phyloP scores from a whole-genome alignment of 78 protist genomes.

The Capsaspora owczarzaki region DNA sequence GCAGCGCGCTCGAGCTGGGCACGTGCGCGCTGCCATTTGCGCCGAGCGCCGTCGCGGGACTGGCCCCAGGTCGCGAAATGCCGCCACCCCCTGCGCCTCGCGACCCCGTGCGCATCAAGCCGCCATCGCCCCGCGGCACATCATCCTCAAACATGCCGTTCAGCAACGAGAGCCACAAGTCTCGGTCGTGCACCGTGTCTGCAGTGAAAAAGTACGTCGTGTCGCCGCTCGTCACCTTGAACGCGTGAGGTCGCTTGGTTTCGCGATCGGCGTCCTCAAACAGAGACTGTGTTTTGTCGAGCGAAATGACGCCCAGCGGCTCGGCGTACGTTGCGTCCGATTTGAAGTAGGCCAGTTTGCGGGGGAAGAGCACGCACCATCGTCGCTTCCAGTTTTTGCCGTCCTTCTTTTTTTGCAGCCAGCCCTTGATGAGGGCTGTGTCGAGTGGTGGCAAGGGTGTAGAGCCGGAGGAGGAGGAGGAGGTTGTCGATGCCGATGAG shows the following conservation, averaged over 20 bases:
- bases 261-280: not conserved
- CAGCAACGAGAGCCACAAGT: not conserved
- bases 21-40: not conserved
- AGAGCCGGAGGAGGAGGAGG: too few species aligned
- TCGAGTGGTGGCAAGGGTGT: too few species aligned
- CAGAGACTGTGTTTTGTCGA: not conserved
- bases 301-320: not conserved
- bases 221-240: not conserved
- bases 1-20: too few species aligned
- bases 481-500: too few species aligned
- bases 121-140: not conserved
- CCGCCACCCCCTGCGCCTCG: too few species aligned
- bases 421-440: too few species aligned
- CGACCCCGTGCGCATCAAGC: too few species aligned
- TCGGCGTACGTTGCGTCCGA: not conserved
- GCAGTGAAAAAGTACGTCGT: not conserved
- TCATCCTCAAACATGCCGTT: not conserved
- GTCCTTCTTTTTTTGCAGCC: not conserved
- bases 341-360: not conserved
- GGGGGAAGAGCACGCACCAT: not conserved
- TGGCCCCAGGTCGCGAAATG: too few species aligned
- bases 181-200: not conserved
- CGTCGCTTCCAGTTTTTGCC: constrained; percentile 11
- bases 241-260: not conserved
- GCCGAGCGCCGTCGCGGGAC: not conserved